Evolutionary conservation across 768 basidiomycete species (phyloP), one percentile per base, ranked within the genome.

Genomic region (Suillus fuscotomentosus): DNA sequence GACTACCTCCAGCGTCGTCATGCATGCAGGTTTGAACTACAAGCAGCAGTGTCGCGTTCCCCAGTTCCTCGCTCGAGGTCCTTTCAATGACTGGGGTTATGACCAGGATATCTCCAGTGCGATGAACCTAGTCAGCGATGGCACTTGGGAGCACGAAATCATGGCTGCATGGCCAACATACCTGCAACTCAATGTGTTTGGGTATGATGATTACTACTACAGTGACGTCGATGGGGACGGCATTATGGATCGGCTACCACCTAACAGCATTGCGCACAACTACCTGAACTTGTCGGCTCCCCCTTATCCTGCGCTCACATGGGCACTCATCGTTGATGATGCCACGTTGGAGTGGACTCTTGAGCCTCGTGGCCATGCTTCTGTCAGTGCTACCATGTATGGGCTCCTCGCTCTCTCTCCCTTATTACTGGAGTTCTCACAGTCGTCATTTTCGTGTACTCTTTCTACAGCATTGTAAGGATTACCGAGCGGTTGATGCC

Each of bases 271-370:
- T 31, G 90, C 93, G 1, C 86, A 92, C 36, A 96, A 95, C 75
- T 97, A 87, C 74, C 78, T 96, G 67, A 97, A 97, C 78, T 88
- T 97, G 80, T 93, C 95, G 34, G 90, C 92, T 1, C 95, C 95
- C 5, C 95, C 95, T 0, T 82, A 84, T 57, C 95, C 95, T 36
- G 90, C 95, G 75, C 82, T 97, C 53, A 88, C 95, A 1, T 97
- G 95, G 95, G 84, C 90, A 15, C 80, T 97, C 53, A 67, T 88
- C 50, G 84, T 97, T 55, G 84, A 97, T 73, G 95, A 97, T 72
- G 68, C 84, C 10, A 86, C 85, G 13, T 82, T 95, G 77, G 81
- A 82, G 10, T 97, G 94, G 94, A 80, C 84, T 0, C 80, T 95
- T 60, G 77, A 88, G 70, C 95, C 95, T 55, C 90, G 92, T 64